Base-by-base conservation (phyloP, 768 basidiomycete genomes). In the Serendipita indica region DNA sequence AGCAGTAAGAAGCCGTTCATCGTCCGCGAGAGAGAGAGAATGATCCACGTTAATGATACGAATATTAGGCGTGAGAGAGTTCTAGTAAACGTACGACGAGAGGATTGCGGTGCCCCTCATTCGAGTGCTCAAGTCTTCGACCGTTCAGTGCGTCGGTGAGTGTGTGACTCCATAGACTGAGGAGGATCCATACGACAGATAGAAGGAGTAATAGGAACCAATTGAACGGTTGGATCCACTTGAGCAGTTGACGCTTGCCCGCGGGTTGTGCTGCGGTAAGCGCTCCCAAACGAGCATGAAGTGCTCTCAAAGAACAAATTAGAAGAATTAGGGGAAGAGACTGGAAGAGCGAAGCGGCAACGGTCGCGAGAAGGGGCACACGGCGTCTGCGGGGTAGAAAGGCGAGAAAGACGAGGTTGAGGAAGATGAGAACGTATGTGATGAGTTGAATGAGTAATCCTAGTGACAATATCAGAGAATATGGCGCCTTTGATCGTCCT, bases 1-100 rank as follows among this genome's bases (percentile, higher is more conserved):
- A 46, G 43, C 12, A 46, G 43, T 46, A 46, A 20, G 25, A 46
- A 46, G 13, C 43, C 43, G 43, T 46, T 46, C 43, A 46, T 46
- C 25, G 7, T 10, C 10, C 43, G 43, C 10, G 43, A 46, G 43
- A 46, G 25, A 13, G 25, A 12, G 14, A 46, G 25, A 10, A 46
- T 27, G 12, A 46, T 14, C 7, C 22, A 46, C 25, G 25, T 20
- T 27, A 27, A 27, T 10, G 25, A 13, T 10, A 20, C 22, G 25
- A 46, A 46, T 7, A 46, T 14, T 14, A 27, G 13, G 43, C 43
- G 13, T 46, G 43, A 10, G 25, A 7, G 25, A 46, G 43, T 27
- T 46, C 43, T 13, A 12, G 13, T 12, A 46, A 10, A 16, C n/a
- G 5, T 16, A 25, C 4, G 7, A 54, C 20, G 49, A 54, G 3